These are phyloP conservation scores for Dendrobium chrysotoxum DNA, from an alignment of 106 monocot genomes.

Conservation along the genomic window DNA sequence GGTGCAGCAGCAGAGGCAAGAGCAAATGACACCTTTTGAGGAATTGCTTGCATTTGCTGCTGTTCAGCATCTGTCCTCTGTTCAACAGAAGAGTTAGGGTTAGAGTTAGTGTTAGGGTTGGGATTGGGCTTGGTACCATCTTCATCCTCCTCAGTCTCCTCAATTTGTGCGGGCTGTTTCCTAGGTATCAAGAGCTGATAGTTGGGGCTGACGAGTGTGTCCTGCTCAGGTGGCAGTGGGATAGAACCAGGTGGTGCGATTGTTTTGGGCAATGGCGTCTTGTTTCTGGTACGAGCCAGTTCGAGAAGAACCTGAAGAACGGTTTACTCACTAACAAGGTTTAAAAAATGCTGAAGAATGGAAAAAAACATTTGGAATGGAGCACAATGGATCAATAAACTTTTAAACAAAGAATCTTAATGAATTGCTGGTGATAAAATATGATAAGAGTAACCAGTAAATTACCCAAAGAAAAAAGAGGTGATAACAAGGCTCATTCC, in stretches of 20 bases:
- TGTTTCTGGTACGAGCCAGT: slow-evolving; percentile 79
- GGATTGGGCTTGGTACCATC: slow-evolving; percentile 25
- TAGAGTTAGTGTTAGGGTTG: slow-evolving; percentile 19
- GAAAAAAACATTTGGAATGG: neutral
- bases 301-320: slow-evolving; percentile 73
- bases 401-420: neutral
- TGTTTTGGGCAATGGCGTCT: slow-evolving; percentile 84
- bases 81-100: slow-evolving; percentile 22
- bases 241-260: slow-evolving; percentile 69
- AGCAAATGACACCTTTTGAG: slow-evolving; percentile 72
- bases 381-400: neutral
- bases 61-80: slow-evolving; percentile 20
- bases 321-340: neutral
- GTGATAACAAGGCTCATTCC: too few relatives aligned
- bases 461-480: too few relatives aligned
- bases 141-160: slow-evolving; percentile 54
- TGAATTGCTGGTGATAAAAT: too few relatives aligned
- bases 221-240: slow-evolving; percentile 85
- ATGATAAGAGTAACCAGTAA: too few relatives aligned
- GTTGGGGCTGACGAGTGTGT: slow-evolving; percentile 81
- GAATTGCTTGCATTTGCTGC: slow-evolving; percentile 21
- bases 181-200: slow-evolving; percentile 82
- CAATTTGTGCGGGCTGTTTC: slow-evolving; percentile 27
- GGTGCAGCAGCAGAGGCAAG: slow-evolving; percentile 21
- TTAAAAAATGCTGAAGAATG: neutral